phyloP scores from a whole-genome alignment of 2,329 filamentous ascomycete genomes.

The Botrytis sinoallii region DNA sequence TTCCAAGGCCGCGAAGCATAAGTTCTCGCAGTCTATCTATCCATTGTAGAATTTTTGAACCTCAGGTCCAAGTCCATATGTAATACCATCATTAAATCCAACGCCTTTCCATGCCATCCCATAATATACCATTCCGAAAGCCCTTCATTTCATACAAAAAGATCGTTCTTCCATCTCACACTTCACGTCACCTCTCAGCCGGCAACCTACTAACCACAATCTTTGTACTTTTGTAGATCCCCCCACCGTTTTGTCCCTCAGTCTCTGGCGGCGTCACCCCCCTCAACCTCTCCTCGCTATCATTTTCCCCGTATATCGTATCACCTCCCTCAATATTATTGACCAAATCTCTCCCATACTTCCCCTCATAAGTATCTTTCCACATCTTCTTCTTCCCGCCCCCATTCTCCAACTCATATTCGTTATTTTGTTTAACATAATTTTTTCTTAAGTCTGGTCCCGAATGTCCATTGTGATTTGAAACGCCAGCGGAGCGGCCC shows the following conservation, averaged over 20 bases:
- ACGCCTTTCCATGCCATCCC: not conserved
- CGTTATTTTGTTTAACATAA: slow-evolving; percentile 6
- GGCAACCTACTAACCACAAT: slow-evolving; percentile 3
- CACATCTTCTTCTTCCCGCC: not conserved
- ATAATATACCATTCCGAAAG: not conserved
- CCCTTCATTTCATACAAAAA: not conserved
- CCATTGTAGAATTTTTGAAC: not conserved
- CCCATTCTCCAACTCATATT: slow-evolving; percentile 12
- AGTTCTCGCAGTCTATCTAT: not conserved
- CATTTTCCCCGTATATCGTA: not conserved
- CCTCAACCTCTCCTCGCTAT: slow-evolving; percentile 12
- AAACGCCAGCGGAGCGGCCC: not conserved
- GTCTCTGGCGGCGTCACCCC: not conserved
- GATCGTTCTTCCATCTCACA: not conserved
- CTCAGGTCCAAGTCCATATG: not conserved
- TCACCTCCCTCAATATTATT: slow-evolving; percentile 6
- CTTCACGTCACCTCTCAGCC: not conserved
- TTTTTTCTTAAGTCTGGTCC: not conserved
- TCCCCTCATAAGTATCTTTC: slow-evolving; percentile 9
- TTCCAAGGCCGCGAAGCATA: not conserved
- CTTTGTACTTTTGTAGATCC: not conserved
- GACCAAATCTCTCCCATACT: not conserved
- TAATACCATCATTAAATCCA: not conserved
- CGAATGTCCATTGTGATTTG: not conserved
- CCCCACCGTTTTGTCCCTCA: not conserved